These are phyloP conservation scores for Sanghuangporus weigelae DNA, from an alignment of 1,284 basidiomycete genomes.

Conservation along the genomic window DNA sequence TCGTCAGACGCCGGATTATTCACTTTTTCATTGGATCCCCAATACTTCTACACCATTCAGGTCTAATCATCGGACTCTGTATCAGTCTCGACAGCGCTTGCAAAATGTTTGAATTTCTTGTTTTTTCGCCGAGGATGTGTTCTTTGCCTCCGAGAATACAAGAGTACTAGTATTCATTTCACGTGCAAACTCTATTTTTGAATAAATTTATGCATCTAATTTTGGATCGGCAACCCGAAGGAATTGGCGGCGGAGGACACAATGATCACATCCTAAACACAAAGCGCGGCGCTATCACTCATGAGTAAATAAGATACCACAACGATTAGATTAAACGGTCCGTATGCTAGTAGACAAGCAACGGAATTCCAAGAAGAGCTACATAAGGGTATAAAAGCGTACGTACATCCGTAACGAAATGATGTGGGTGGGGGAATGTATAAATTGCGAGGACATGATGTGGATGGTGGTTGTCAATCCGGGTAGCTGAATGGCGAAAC, in stretches of 20 bases:
- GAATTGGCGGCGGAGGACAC: neutral
- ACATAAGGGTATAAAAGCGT: constrained; percentile 14
- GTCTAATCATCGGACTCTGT: neutral
- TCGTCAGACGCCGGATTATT: neutral
- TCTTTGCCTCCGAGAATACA: neutral
- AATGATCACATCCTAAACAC: neutral
- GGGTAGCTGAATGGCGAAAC: neutral
- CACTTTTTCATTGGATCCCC: neutral
- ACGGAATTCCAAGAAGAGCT: constrained; percentile 2
- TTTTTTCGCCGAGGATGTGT: neutral
- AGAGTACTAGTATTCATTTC: neutral
- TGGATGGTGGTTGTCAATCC: neutral
- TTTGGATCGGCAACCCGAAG: neutral
- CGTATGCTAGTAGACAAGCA: neutral
- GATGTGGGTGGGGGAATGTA: neutral
- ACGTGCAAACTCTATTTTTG: neutral
- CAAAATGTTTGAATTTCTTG: neutral
- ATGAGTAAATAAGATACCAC: neutral
- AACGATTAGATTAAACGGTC: constrained; percentile 6
- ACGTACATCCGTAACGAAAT: constrained; percentile 8
- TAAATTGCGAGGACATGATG: neutral
- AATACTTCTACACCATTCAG: neutral
- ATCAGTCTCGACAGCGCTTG: too few species aligned
- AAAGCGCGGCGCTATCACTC: too few species aligned
- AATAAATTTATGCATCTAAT: neutral